phyloP scores from a whole-genome alignment of 345 rosid genomes.

The Euphorbia pulcherrima region DNA sequence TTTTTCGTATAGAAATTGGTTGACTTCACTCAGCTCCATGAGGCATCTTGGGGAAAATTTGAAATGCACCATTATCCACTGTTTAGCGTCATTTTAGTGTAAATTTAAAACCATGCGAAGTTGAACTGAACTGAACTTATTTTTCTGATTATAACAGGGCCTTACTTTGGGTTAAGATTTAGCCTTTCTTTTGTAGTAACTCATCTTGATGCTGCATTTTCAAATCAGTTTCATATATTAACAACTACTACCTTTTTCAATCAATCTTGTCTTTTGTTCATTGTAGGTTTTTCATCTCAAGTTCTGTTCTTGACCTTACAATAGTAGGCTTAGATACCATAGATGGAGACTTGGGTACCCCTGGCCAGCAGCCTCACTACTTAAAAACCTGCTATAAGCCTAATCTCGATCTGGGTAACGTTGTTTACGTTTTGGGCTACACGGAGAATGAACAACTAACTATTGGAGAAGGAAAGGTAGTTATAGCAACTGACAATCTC shows the following conservation, averaged over 20 bases:
- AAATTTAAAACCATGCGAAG: neutral
- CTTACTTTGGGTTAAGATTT: neutral
- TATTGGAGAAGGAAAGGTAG: conserved; percentile 86
- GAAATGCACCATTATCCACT: neutral
- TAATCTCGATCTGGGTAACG: conserved; percentile 71
- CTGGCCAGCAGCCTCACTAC: conserved; percentile 70
- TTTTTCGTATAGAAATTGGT: neutral
- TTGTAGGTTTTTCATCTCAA: conserved; percentile 90
- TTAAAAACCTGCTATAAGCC: conserved; percentile 76
- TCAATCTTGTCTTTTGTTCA: conserved; percentile 6
- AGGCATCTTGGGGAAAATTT: neutral
- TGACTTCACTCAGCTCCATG: neutral
- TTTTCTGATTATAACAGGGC: too few relatives aligned
- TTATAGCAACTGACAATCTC: conserved; percentile 89
- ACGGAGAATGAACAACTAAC: conserved; percentile 53
- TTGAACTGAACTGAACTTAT: neutral
- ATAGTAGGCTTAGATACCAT: conserved; percentile 72
- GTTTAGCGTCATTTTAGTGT: neutral
- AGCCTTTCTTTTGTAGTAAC: neutral
- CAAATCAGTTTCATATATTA: neutral
- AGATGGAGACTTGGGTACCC: conserved; percentile 71
- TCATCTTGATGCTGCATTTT: neutral
- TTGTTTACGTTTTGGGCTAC: conserved; percentile 70
- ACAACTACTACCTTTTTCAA: neutral
- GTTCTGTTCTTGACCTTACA: conserved; percentile 84